A percentile compares a stretch with the other conserved stretches of the same genome.
These are phyloP conservation scores for Crataegus laevigata DNA, from an alignment of 306 rosid species.

Conservation along the genomic window DNA sequence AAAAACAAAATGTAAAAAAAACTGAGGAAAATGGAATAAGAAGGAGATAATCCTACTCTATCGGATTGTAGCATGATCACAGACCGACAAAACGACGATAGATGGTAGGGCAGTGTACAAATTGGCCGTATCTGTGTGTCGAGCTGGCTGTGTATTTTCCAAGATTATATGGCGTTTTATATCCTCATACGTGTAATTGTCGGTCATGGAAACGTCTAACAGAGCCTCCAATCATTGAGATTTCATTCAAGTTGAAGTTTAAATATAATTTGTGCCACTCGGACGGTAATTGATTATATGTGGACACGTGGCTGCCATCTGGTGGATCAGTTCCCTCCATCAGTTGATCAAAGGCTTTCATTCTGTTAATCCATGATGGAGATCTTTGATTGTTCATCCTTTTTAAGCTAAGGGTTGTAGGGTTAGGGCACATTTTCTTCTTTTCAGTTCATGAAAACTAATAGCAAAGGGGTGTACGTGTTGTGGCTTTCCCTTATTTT, in stretches of 20 bases:
- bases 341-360: not conserved
- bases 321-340: not conserved
- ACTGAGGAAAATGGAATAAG: fast-evolving
- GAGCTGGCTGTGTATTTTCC: conserved; percentile 42
- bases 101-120: conserved; percentile 16
- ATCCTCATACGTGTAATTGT: conserved; percentile 32
- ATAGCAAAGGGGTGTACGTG: not conserved
- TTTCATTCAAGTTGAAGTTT: not conserved
- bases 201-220: conserved; percentile 32
- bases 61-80: not conserved
- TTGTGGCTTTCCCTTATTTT: not conserved
- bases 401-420: not conserved
- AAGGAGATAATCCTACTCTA: too few relatives aligned
- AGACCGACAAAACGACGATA: not conserved
- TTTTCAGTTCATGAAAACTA: not conserved
- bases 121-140: conserved; percentile 19
- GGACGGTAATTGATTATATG: not conserved
- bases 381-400: not conserved
- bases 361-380: not conserved
- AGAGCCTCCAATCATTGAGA: conserved; percentile 25
- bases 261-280: not conserved
- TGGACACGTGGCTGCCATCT: not conserved
- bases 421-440: not conserved
- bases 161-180: conserved; percentile 20
- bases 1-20: too few relatives aligned